These are phyloP conservation scores for Globisporangium middletonii DNA, from an alignment of 352 stramenopile species.

Conservation along the genomic window DNA sequence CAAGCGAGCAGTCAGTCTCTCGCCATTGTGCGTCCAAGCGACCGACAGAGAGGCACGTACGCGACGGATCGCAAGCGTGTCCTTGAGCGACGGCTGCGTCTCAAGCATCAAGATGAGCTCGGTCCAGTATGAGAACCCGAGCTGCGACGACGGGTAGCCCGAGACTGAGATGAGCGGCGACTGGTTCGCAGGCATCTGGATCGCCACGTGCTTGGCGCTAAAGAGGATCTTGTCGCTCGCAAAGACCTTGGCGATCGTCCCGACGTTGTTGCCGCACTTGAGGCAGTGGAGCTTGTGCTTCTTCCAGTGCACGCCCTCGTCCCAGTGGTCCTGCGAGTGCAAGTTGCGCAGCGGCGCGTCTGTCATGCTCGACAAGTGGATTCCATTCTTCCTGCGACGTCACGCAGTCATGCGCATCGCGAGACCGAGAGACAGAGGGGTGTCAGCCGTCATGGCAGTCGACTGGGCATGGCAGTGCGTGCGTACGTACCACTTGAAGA, in stretches of 20 bases:
- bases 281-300: constrained; percentile 67
- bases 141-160: constrained; percentile 63
- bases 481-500: constrained; percentile 60
- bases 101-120: constrained; percentile 75
- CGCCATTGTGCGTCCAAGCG: not conserved
- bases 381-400: constrained; percentile 41
- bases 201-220: constrained; percentile 51
- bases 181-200: constrained; percentile 66
- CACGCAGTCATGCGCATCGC: not conserved
- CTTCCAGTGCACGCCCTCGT: constrained; percentile 36
- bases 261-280: constrained; percentile 54
- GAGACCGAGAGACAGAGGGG: not conserved
- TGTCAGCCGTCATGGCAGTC: not conserved
- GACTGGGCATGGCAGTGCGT: not conserved
- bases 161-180: constrained; percentile 69
- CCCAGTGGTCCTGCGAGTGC: constrained; percentile 32
- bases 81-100: constrained; percentile 60
- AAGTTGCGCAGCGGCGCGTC: constrained; percentile 57
- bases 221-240: constrained; percentile 71
- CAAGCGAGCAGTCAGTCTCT: not conserved
- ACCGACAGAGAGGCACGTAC: constrained; percentile 8
- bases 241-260: constrained; percentile 53
- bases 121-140: constrained; percentile 74
- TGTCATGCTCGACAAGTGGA: constrained; percentile 65
- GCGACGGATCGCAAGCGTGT: constrained; percentile 53